Base-by-base conservation (phyloP, 768 basidiomycete species). In the Brasilioporus rufonigricans region DNA sequence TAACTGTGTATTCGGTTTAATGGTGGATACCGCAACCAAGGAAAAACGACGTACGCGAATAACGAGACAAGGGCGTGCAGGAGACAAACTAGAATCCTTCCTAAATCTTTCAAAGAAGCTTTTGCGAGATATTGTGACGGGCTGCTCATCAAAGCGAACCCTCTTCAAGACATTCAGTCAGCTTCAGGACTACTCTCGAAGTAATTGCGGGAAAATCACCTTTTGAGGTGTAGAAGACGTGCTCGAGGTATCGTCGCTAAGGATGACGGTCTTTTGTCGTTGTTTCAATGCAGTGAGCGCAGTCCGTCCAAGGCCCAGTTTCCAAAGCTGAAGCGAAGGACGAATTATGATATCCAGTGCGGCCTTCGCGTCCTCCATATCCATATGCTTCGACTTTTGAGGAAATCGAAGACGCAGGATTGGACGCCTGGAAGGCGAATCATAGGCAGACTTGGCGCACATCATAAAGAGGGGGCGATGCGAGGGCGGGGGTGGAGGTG, bases 101-200 rank as follows among this genome's bases (percentile, higher is more conserved):
- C 48, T 61, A 19, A 36, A 56, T 31, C 55, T 56, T 8, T 51
- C 60, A 5, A 70, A 58, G 43, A 68, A 61, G 21, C 51, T 7
- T 26, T 18, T 65, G 8, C 55, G 58, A 10, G 61, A 56, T 33
- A 68, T 64, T 33, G 64, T 59, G 19, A 63, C 36, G n/a, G 68
- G 70, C 13, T 49, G 60, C 14, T 65, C 63, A 48, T 67, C 26
- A 14, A 70, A 70, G 50, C 70, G 68, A 45, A 70, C 68, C 38
- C 44, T 55, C 41, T 69, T 63, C 54, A 58, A 19, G 14, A 48
- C 13, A 27, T 21, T 1, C 10, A 31, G 44, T 67, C 41, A 63
- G 43, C 4, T 35, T 48, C 16, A 19, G 18, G 27, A 33, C 5
- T 14, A 47, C 46, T 13, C 19, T 23, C 44, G 2, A 24, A 40